Percentiles rank a stretch among this genome's conserved stretches.
phyloP scores from a whole-genome alignment of 2,329 filamentous ascomycete species.

The Colletotrichum lindemuthianum region DNA sequence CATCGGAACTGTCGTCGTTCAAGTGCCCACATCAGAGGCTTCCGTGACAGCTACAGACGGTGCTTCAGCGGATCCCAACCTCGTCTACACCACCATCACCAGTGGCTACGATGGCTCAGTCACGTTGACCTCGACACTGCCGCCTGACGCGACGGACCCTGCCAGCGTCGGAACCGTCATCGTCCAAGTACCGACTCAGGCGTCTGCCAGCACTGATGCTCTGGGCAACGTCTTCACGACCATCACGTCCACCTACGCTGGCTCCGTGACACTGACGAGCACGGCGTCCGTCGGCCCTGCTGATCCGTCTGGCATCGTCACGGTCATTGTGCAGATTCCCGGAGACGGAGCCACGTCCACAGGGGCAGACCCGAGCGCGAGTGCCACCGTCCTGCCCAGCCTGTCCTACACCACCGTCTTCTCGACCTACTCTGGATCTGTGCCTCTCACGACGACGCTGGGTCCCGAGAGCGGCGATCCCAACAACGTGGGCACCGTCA shows the following conservation, averaged over 20 bases:
- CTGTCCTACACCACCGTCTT: not conserved
- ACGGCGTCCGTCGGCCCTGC: not conserved
- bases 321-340: slow-evolving; percentile 4
- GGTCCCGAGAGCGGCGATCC: not conserved
- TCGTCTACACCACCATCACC: not conserved
- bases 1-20: not conserved
- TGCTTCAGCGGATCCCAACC: not conserved
- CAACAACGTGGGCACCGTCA: not conserved
- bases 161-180: not conserved
- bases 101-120: slow-evolving; percentile 7
- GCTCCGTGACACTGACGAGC: slow-evolving; percentile 1
- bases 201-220: not conserved
- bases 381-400: not conserved
- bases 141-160: not conserved
- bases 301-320: not conserved
- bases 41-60: not conserved
- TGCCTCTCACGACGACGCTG: not conserved
- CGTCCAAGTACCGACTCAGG: slow-evolving; percentile 6
- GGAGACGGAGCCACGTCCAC: not conserved
- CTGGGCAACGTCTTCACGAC: slow-evolving; percentile 2
- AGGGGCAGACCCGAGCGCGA: not conserved
- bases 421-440: not conserved
- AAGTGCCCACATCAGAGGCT: not conserved
- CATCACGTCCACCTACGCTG: slow-evolving; percentile 11
- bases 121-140: not conserved